Evolutionary conservation across 164 flowering plant genomes (phyloP).

Genomic region (Umbilicus rupestris): DNA sequence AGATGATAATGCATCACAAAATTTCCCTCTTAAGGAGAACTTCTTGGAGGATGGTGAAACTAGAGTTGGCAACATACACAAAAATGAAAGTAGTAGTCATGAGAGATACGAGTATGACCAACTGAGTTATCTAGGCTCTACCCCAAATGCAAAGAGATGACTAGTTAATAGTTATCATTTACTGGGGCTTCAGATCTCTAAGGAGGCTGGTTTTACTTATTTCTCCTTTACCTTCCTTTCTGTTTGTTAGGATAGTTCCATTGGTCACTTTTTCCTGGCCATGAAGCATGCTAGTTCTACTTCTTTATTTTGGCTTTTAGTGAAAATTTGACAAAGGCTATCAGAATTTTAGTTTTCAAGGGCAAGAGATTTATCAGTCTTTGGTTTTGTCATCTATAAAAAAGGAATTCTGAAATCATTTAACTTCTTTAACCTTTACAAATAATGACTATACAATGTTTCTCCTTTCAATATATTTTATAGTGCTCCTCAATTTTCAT

Average conservation of each 20-base stretch:
- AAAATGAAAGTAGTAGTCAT: conserved; percentile 1
- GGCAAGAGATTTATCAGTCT: not conserved
- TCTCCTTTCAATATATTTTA: too few species aligned
- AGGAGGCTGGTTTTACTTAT: not conserved
- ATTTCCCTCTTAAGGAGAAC: conserved; percentile 7
- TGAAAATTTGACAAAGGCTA: not conserved
- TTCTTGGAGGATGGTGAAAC: not conserved
- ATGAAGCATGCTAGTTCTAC: conserved; percentile 5
- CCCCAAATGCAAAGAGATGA: not conserved
- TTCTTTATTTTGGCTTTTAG: not conserved
- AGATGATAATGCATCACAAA: conserved; percentile 10
- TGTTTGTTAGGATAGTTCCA: not conserved
- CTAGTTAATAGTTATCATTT: not conserved
- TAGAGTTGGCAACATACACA: not conserved
- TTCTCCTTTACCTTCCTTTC: not conserved
- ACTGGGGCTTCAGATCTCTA: not conserved
- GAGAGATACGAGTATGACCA: not conserved
- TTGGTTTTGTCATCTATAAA: not conserved
- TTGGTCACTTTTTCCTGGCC: not conserved
- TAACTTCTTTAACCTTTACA: not conserved
- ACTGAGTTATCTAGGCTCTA: not conserved
- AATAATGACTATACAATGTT: too few species aligned
- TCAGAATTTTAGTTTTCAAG: not conserved
- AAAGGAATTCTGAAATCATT: not conserved
- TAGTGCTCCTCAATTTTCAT: not conserved